Evolutionary conservation across 179 eudicot species (phyloP), one percentile per base, ranked within the genome.

Genomic region (Spergularia azorica): DNA sequence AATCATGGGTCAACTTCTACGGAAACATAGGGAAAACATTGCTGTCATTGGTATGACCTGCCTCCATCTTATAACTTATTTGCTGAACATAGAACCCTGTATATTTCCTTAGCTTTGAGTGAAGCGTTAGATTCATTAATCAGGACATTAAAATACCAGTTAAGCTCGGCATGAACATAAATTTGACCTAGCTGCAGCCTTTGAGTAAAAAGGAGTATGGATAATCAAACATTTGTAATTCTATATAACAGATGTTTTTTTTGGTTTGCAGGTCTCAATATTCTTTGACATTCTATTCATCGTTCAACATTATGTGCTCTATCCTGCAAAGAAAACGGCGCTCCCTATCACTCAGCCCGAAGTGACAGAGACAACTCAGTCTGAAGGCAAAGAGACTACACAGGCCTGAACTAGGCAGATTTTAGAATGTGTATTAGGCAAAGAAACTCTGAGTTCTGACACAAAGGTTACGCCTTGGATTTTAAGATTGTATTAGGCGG

Each of bases 21-120:
- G 97, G 98, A 56, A 92, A 93, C 84, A 87, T 94, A 0, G 98
- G 98, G 67, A 94, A 94, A 84, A 87, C 94, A 38, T 63, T 92
- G 90, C 85, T 94, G 41, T 89, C 97, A 46, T 72, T 88, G 93
- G 98, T 94, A 89, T 60, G 90, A 55, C 67, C 52, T 4, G 6
- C 52, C 43, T 64, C 57, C 61, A 46, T 77, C 2, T 26, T 26
- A 36, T 36, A 3, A 36, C 39, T 36, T 36, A 36, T 36, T 36
- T 36, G 39, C 39, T 36, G 39, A 36, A 36, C 39, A 36, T 36
- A 36, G 39, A 36, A 36, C 39, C 39, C 39, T 36, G 5, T 36
- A 36, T 36, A 3, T 36, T 36, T 46, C 9, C 50, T 0, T 6
- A 46, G 9, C 50, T 46, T 46, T 46, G 50, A 46, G 48, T 43